These are phyloP conservation scores for Xerocomellus chrysenteron DNA, from an alignment of 768 basidiomycete species.

Conservation along the genomic window DNA sequence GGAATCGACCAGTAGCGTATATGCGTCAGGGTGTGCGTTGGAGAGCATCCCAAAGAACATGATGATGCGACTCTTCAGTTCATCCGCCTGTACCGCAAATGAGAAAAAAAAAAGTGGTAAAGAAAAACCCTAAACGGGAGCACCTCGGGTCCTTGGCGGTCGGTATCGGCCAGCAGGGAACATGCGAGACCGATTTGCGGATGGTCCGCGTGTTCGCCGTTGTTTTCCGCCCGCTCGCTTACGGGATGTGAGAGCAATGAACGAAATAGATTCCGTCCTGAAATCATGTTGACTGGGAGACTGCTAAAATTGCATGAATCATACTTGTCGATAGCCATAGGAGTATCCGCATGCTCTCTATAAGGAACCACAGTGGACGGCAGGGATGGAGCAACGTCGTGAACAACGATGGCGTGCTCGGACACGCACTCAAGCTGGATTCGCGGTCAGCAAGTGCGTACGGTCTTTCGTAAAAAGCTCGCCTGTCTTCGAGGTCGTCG, in stretches of 20 bases:
- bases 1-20: conserved; percentile 44
- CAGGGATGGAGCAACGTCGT: conserved; percentile 47
- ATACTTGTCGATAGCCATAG: conserved; percentile 50
- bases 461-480: conserved; percentile 1
- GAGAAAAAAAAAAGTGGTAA: neutral
- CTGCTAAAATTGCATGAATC: conserved; percentile 2
- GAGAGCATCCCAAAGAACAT: conserved; percentile 42
- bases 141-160: conserved; percentile 43
- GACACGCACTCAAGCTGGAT: conserved; percentile 39
- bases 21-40: conserved; percentile 38
- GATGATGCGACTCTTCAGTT: conserved; percentile 38
- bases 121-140: neutral
- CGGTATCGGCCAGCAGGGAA: conserved; percentile 45
- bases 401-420: conserved; percentile 42
- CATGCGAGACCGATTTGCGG: conserved; percentile 51
- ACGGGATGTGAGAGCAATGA: conserved; percentile 42
- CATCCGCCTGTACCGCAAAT: conserved; percentile 32
- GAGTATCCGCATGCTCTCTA: conserved; percentile 49
- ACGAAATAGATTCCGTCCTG: conserved; percentile 45
- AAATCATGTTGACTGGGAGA: conserved; percentile 14
- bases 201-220: conserved; percentile 30
- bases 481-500: conserved; percentile 42
- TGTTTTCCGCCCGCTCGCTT: conserved; percentile 14
- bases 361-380: conserved; percentile 54
- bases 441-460: neutral